Conservation (phyloP, 192 early-diverging fungal genomes). For the Funneliformis geosporum region DNA sequence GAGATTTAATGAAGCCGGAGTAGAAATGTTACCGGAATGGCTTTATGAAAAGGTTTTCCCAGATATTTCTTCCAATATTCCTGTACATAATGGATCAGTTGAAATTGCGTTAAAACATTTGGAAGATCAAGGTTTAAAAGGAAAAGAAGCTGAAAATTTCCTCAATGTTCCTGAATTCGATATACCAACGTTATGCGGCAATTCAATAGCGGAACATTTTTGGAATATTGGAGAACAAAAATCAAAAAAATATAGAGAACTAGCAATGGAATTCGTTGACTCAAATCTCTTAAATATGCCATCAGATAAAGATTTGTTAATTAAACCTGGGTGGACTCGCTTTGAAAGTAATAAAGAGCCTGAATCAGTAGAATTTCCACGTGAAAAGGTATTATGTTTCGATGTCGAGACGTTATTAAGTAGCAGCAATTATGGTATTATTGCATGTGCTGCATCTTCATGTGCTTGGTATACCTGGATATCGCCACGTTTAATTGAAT, state of each 20-base stretch:
- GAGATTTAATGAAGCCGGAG: background rate
- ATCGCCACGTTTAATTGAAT: constrained; percentile 48
- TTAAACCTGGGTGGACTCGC: constrained; percentile 75
- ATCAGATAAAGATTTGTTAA: background rate
- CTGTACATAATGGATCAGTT: constrained; percentile 14
- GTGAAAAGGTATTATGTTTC: constrained; percentile 74
- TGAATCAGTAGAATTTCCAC: constrained; percentile 53
- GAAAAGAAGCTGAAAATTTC: constrained; percentile 47
- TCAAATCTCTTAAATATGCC: constrained; percentile 41
- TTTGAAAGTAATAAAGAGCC: constrained; percentile 52
- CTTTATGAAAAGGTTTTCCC: constrained; percentile 20
- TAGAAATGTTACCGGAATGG: constrained; percentile 31
- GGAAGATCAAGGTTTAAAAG: constrained; percentile 53
- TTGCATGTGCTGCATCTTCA: constrained; percentile 67
- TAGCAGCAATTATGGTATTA: constrained; percentile 70
- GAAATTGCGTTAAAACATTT: constrained; percentile 50
- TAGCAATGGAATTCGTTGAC: constrained; percentile 56
- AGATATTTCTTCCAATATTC: constrained; percentile 1
- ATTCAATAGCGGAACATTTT: constrained; percentile 80
- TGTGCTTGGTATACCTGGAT: constrained; percentile 71
- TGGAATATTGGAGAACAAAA: constrained; percentile 66
- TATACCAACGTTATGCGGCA: constrained; percentile 33
- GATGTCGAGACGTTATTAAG: constrained; percentile 82
- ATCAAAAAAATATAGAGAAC: constrained; percentile 55
- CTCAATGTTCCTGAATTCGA: constrained; percentile 34